phyloP scores from a whole-genome alignment of 2,329 filamentous ascomycete species.

The Neocatenulostroma microsporum region DNA sequence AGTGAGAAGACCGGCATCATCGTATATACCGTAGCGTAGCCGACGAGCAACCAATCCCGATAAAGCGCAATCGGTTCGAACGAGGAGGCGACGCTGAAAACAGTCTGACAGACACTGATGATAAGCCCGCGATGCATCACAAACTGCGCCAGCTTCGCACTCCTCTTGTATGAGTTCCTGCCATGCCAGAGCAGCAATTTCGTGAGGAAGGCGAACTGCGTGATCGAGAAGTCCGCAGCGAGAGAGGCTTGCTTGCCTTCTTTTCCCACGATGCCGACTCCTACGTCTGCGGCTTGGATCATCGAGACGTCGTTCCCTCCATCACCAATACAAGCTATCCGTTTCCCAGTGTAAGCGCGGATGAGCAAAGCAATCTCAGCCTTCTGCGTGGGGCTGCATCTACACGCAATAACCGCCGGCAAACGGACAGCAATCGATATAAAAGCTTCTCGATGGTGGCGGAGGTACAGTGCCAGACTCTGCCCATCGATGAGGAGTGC shows the following conservation, averaged over 20 bases:
- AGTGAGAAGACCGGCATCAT: conserved; percentile 87
- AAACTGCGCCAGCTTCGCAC: conserved; percentile 92
- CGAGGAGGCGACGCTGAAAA: conserved; percentile 87
- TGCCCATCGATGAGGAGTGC: conserved; percentile 94
- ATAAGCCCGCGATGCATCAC: conserved; percentile 96
- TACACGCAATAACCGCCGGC: conserved; percentile 89
- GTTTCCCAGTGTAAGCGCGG: conserved; percentile 83
- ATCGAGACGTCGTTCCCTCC: conserved; percentile 98
- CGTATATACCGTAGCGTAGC: conserved; percentile 93
- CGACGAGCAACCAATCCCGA: conserved; percentile 92
- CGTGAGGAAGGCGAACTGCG: conserved; percentile 88
- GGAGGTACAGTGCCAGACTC: conserved; percentile 74
- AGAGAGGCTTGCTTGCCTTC: conserved; percentile 91
- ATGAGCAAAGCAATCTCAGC: conserved; percentile 89
- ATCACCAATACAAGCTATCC: conserved; percentile 95
- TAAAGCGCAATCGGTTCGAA: conserved; percentile 94
- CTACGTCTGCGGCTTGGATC: conserved; percentile 97
- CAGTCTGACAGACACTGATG: conserved; percentile 90
- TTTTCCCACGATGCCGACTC: conserved; percentile 96
- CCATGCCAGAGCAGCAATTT: conserved; percentile 99
- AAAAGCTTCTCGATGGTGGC: conserved; percentile 74
- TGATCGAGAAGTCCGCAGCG: conserved; percentile 93
- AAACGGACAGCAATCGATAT: conserved; percentile 80
- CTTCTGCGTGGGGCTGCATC: conserved; percentile 94
- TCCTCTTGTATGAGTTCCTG: conserved; percentile 92